phyloP scores from a whole-genome alignment of 805 yeast genomes.

The Candida xiaguanensis region DNA sequence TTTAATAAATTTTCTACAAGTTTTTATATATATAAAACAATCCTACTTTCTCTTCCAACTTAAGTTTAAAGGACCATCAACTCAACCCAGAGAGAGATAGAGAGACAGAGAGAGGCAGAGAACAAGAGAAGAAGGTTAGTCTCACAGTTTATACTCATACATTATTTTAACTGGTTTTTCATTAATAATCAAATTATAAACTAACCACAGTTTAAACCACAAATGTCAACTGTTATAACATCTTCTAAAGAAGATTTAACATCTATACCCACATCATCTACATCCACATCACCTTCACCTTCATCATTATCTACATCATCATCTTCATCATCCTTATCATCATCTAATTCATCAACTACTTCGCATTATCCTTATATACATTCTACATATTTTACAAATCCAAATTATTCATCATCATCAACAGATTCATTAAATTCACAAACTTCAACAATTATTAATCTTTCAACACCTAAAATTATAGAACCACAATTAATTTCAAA shows the following conservation, averaged over 20 bases:
- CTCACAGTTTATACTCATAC: too few relatives aligned
- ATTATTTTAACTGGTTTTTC: too few relatives aligned
- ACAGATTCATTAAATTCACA: slow-evolving; percentile 7
- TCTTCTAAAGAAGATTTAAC: slow-evolving; percentile 4
- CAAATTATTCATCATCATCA: neutral
- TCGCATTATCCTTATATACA: neutral
- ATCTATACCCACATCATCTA: slow-evolving; percentile 3
- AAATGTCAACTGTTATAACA: slow-evolving; percentile 6
- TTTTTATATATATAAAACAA: too few relatives aligned
- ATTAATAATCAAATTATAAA: too few relatives aligned
- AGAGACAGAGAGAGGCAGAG: too few relatives aligned
- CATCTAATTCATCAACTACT: neutral
- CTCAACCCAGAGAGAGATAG: too few relatives aligned
- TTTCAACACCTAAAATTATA: neutral
- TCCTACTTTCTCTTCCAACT: too few relatives aligned
- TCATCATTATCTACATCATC: slow-evolving; percentile 1
- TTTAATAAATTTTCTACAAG: too few relatives aligned
- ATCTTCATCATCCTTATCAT: neutral
- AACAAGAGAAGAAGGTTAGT: too few relatives aligned
- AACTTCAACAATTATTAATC: slow-evolving; percentile 5
- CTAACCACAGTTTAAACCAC: neutral
- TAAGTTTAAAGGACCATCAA: too few relatives aligned
- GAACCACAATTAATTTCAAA: neutral
- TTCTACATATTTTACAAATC: neutral
- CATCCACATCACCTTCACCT: slow-evolving; percentile 2